A percentile compares a stretch with the other conserved stretches of the same genome.
phyloP scores from a whole-genome alignment of 331 rosid genomes.

The Rhamnella rubrinervis region DNA sequence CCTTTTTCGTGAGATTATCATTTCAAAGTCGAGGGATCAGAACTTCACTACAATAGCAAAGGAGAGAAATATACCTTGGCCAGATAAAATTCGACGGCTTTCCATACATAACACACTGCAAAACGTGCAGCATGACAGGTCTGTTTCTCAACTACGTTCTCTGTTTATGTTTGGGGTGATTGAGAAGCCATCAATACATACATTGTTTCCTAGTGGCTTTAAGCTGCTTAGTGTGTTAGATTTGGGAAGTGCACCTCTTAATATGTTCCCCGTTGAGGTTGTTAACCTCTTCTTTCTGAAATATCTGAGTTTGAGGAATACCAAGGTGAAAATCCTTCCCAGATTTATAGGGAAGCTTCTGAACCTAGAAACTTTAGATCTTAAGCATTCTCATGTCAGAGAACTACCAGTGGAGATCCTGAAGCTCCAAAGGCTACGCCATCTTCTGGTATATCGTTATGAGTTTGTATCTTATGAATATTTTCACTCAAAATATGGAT shows the following conservation, averaged over 20 bases:
- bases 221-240: slow-evolving; percentile 29
- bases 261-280: slow-evolving; percentile 15
- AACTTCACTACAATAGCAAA: slow-evolving; percentile 11
- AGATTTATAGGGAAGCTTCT: slow-evolving; percentile 19
- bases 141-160: slow-evolving; percentile 26
- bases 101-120: slow-evolving; percentile 21
- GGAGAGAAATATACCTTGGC: not conserved
- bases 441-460: slow-evolving; percentile 26
- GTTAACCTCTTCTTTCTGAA: slow-evolving; percentile 16
- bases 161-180: slow-evolving; percentile 22
- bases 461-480: slow-evolving; percentile 16
- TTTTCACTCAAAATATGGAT: slow-evolving; percentile 18
- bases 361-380: slow-evolving; percentile 24
- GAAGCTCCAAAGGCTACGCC: slow-evolving; percentile 14
- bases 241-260: slow-evolving; percentile 3
- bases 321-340: slow-evolving; percentile 28
- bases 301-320: slow-evolving; percentile 28
- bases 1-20: slow-evolving; percentile 24
- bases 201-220: slow-evolving; percentile 1
- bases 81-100: slow-evolving; percentile 22
- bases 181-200: slow-evolving; percentile 1
- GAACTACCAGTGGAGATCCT: slow-evolving; percentile 24
- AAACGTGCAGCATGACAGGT: slow-evolving; percentile 10
- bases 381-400: slow-evolving; percentile 16
- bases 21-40: slow-evolving; percentile 14